Conservation (phyloP, 495 filamentous ascomycete genomes). For the Neurospora sp. region DNA sequence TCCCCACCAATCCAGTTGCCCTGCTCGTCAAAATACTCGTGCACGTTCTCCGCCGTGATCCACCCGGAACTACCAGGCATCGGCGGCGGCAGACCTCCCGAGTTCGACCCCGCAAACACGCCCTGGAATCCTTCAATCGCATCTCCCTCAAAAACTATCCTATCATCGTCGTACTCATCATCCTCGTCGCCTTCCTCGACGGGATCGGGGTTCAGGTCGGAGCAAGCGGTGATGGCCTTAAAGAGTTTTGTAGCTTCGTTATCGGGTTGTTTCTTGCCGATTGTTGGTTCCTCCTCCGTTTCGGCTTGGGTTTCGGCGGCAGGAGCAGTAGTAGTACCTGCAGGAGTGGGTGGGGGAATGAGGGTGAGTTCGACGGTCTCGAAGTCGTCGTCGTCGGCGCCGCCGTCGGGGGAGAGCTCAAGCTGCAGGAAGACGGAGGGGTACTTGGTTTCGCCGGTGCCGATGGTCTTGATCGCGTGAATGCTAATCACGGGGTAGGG, state of each 20-base stretch:
- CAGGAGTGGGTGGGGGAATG: conserved; percentile 37
- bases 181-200: conserved; percentile 32
- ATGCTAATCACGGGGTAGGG: conserved; percentile 82
- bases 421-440: conserved; percentile 73
- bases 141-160: conserved; percentile 49
- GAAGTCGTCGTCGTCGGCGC: conserved; percentile 57
- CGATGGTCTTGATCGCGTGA: conserved; percentile 65
- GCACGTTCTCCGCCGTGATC: conserved; percentile 95
- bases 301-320: conserved; percentile 11
- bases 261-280: conserved; percentile 5
- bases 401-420: conserved; percentile 43
- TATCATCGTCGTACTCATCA: conserved; percentile 42
- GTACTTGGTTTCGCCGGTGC: conserved; percentile 22
- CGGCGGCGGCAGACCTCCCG: conserved; percentile 58
- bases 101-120: conserved; percentile 28
- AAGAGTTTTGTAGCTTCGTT: conserved; percentile 47
- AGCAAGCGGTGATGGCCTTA: conserved; percentile 72
- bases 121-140: conserved; percentile 38
- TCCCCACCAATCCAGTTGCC: conserved; percentile 44
- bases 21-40: conserved; percentile 54
- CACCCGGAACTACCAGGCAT: conserved; percentile 82
- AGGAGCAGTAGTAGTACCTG: conserved; percentile 11
- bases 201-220: conserved; percentile 82
- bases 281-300: conserved; percentile 2
- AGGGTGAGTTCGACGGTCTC: conserved; percentile 64